phyloP scores from a whole-genome alignment of 371 early-diverging fungal genomes.

The Lichtheimia hyalospora region DNA sequence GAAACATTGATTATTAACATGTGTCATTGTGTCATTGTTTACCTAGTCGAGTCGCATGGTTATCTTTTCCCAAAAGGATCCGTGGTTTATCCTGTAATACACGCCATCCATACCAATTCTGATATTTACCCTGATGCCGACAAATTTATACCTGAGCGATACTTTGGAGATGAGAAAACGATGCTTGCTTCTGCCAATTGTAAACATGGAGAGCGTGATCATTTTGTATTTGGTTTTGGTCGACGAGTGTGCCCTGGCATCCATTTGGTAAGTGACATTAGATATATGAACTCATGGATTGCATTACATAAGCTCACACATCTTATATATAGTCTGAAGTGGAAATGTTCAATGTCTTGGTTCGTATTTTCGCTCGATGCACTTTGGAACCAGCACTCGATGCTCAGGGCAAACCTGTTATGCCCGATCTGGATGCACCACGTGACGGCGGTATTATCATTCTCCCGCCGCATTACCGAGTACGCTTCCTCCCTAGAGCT shows the following conservation, averaged over 20 bases:
- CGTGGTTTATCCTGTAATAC: not conserved
- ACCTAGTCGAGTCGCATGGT: slow-evolving; percentile 10
- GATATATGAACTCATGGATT: too few relatives aligned
- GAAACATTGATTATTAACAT: not conserved
- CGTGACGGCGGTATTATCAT: slow-evolving; percentile 4
- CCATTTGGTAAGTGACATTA: slow-evolving; percentile 13
- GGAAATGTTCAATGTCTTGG: slow-evolving; percentile 6
- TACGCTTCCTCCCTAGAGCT: slow-evolving; percentile 3
- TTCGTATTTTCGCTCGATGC: slow-evolving; percentile 11
- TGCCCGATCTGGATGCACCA: slow-evolving; percentile 1
- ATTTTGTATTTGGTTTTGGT: slow-evolving; percentile 10
- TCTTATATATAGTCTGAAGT: slow-evolving; percentile 4
- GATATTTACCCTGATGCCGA: slow-evolving; percentile 8
- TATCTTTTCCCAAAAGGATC: slow-evolving; percentile 12
- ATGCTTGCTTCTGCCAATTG: slow-evolving; percentile 10
- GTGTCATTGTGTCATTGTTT: not conserved
- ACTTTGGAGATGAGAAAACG: slow-evolving; percentile 4
- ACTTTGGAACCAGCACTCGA: slow-evolving; percentile 4
- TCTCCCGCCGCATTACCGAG: slow-evolving; percentile 1
- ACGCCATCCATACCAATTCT: not conserved
- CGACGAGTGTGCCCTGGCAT: slow-evolving; percentile 16
- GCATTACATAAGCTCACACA: too few relatives aligned
- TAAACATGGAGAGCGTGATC: slow-evolving; percentile 13
- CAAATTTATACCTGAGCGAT: slow-evolving; percentile 22
- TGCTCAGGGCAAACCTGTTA: slow-evolving; percentile 2